Evolutionary conservation across 2,329 filamentous ascomycete species (phyloP).

Genomic region (Exophiala spinifera): DNA sequence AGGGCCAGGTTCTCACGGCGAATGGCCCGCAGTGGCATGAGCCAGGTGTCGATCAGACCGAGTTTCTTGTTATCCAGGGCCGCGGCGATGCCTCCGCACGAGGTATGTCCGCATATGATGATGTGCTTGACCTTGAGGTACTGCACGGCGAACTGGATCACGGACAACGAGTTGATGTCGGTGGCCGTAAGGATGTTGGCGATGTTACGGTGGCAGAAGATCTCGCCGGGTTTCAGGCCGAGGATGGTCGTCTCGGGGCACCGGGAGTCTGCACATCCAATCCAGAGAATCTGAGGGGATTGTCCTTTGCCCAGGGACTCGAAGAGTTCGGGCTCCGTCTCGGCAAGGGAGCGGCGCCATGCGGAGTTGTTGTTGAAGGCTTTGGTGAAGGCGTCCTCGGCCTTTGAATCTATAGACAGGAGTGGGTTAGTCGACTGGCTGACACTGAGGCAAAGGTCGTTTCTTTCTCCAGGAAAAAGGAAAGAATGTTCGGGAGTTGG

Average conservation of each 20-base stretch:
- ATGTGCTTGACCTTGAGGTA: slow-evolving; percentile 66
- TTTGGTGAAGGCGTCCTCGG: slow-evolving; percentile 23
- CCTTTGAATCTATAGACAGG: not conserved
- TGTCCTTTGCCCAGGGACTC: slow-evolving; percentile 65
- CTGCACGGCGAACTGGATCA: slow-evolving; percentile 75
- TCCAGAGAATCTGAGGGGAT: slow-evolving; percentile 65
- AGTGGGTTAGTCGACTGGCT: not conserved
- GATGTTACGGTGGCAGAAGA: slow-evolving; percentile 89
- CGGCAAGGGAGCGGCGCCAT: slow-evolving; percentile 29
- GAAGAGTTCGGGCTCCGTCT: slow-evolving; percentile 65
- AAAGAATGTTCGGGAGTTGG: no score
- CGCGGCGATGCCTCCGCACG: slow-evolving; percentile 58
- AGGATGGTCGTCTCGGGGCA: slow-evolving; percentile 80
- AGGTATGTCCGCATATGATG: slow-evolving; percentile 60
- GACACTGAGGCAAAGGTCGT: no score
- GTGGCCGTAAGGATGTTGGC: slow-evolving; percentile 74
- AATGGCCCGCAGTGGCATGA: slow-evolving; percentile 55
- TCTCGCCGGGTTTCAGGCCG: slow-evolving; percentile 69
- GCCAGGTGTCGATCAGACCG: slow-evolving; percentile 60
- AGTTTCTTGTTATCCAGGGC: slow-evolving; percentile 56
- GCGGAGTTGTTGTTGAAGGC: slow-evolving; percentile 29
- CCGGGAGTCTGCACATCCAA: slow-evolving; percentile 82
- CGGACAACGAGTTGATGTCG: slow-evolving; percentile 71
- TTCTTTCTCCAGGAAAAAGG: not conserved
- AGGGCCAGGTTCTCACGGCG: slow-evolving; percentile 52